Base-by-base conservation (phyloP, 768 basidiomycete genomes). In the Lactarius sp. region DNA sequence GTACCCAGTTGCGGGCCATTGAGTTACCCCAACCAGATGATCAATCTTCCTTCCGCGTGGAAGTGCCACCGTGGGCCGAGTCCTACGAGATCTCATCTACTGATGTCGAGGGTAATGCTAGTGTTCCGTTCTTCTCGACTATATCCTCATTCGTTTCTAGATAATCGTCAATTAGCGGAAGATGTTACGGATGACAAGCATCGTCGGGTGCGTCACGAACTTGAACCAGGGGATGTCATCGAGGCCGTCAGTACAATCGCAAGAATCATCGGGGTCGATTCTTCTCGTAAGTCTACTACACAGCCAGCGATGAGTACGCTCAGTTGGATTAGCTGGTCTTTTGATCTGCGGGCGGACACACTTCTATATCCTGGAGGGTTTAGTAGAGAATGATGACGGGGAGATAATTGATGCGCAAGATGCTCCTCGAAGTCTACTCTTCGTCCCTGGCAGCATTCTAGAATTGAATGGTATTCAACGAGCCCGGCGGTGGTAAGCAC, bases 121-220 rank as follows among this genome's bases (percentile, higher is more conserved):
- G 44, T 58, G 50, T 6, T 46, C 20, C 52, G 39, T 36, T 61
- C 36, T 47, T 31, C 54, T 33, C 22, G 36, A 33, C 10, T 60
- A 6, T 18, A 20, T 58, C 27, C 57, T 56, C 31, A 47, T 22
- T 69, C n/a, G 61, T 66, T 59, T 52, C 8, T 36, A 58, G 83
- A 83, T 69, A 80, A 82, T 49, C 66, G 62, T 22, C 80, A 85
- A 51, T 75, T 92, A 34, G 79, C 81, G 3, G 91, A 94, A 65
- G 92, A 94, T 54, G 81, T 93, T 36, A 79, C 85, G 1, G 94
- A 94, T 52, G 93, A 96, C 74, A 96, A 93, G 70, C 87, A 94
- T 72, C 83, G 94, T 18, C 79, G 92, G 60, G 85, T 97, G 7
- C 81, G 92, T 46, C 91, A 93, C 69, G 88, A 94, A 62, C 78